Conservation (phyloP, 306 rosid species). For the Cucumis sativus region DNA sequence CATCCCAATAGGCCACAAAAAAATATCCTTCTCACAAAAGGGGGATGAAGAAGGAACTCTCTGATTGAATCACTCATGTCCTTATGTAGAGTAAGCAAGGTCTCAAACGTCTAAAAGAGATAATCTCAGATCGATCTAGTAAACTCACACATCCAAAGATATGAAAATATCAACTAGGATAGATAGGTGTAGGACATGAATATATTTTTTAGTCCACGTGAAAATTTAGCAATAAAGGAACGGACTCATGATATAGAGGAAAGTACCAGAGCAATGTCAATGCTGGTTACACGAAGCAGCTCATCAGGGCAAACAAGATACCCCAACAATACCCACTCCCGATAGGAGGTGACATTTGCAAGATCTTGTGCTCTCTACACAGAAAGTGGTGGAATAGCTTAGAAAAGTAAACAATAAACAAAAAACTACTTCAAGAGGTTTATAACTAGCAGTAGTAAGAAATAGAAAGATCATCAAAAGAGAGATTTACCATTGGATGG, state of each 20-base stretch:
- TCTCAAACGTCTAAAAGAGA: too few relatives aligned
- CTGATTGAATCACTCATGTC: too few relatives aligned
- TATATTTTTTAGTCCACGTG: background rate
- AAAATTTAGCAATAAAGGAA: background rate
- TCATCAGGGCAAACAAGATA: conserved; percentile 99
- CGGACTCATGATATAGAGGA: background rate
- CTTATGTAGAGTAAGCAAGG: too few relatives aligned
- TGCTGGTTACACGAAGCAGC: conserved; percentile 96
- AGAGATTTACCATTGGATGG: conserved; percentile 72
- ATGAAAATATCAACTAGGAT: background rate
- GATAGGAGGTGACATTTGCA: conserved; percentile 92
- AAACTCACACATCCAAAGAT: background rate
- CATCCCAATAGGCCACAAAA: too few relatives aligned
- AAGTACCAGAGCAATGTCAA: conserved; percentile 90
- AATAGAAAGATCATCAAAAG: background rate
- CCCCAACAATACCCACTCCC: conserved; percentile 95
- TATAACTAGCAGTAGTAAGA: background rate
- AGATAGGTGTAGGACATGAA: background rate
- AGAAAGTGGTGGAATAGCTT: conserved; percentile 7
- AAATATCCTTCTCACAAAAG: too few relatives aligned
- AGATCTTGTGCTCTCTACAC: conserved; percentile 97
- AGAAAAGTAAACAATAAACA: conserved; percentile 11
- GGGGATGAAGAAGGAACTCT: too few relatives aligned
- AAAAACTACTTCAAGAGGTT: background rate
- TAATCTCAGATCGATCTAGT: background rate